Evolutionary conservation across 768 basidiomycete genomes (phyloP).

Genomic region (Neoboletus magnificus): DNA sequence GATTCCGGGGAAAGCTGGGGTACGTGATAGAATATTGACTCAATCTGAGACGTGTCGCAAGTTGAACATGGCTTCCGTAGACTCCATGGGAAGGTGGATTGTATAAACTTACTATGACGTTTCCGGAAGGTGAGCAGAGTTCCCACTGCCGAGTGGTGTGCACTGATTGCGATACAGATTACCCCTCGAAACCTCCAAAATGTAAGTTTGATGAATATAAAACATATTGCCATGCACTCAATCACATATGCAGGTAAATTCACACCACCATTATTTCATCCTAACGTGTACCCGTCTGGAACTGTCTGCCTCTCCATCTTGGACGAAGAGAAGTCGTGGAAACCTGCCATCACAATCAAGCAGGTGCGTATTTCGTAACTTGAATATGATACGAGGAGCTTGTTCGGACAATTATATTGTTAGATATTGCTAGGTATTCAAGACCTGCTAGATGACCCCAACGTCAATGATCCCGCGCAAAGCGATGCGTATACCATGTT

Average conservation of each 20-base stretch:
- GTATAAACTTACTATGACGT: slow-evolving; percentile 89
- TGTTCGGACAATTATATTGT: neutral
- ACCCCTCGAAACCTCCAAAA: slow-evolving; percentile 93
- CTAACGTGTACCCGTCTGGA: slow-evolving; percentile 98
- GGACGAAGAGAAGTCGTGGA: slow-evolving; percentile 99
- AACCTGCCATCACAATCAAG: slow-evolving; percentile 98
- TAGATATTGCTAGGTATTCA: slow-evolving; percentile 96
- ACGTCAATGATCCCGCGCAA: slow-evolving; percentile 96
- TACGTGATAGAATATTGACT: slow-evolving; percentile 42
- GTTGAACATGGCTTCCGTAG: slow-evolving; percentile 41
- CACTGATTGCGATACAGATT: slow-evolving; percentile 51
- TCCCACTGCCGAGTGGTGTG: neutral
- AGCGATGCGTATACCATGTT: slow-evolving; percentile 99
- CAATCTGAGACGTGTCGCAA: slow-evolving; percentile 6
- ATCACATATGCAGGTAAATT: slow-evolving; percentile 77
- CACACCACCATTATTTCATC: slow-evolving; percentile 91
- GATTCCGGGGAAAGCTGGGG: slow-evolving; percentile 88
- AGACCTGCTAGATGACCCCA: slow-evolving; percentile 92
- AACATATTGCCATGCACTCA: neutral
- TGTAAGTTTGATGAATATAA: slow-evolving; percentile 47
- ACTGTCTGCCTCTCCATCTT: slow-evolving; percentile 97
- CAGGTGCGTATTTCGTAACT: slow-evolving; percentile 54
- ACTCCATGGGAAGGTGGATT: slow-evolving; percentile 97
- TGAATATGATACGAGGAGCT: neutral
- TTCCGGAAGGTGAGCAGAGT: slow-evolving; percentile 79